A percentile compares a stretch with the other conserved stretches of the same genome.
These are phyloP conservation scores for Pluteus cervinus DNA, from an alignment of 768 basidiomycete genomes.

Conservation along the genomic window DNA sequence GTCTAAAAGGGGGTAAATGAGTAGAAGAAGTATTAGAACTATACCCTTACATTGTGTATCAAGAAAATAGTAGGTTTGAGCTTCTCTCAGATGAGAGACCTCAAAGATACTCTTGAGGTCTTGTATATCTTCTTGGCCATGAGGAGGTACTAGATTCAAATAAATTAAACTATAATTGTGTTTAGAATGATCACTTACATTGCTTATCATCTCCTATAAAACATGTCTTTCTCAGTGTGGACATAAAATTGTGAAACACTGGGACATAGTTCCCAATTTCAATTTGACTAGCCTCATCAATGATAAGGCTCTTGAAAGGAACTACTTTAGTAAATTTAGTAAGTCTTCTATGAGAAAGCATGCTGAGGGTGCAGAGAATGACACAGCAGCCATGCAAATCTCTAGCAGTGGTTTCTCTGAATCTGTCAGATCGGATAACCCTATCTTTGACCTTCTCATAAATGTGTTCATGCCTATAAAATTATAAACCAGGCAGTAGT, in stretches of 20 bases:
- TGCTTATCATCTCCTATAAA: constrained; percentile 69
- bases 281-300: constrained; percentile 69
- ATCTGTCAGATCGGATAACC: constrained; percentile 45
- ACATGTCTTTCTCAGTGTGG: constrained; percentile 42
- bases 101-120: constrained; percentile 77
- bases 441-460: constrained; percentile 45
- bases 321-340: constrained; percentile 25
- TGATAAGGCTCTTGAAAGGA: constrained; percentile 43
- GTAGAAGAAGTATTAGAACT: constrained; percentile 7
- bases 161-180: constrained; percentile 11
- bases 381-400: constrained; percentile 41
- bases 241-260: constrained; percentile 30
- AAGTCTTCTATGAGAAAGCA: constrained; percentile 49
- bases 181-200: constrained; percentile 31
- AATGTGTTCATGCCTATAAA: constrained; percentile 72
- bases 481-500: no score
- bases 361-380: constrained; percentile 70
- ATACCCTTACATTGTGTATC: constrained; percentile 65
- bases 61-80: constrained; percentile 44
- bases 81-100: constrained; percentile 55
- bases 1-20: constrained; percentile 40
- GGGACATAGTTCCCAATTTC: constrained; percentile 48
- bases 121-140: constrained; percentile 64
- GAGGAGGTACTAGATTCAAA: constrained; percentile 60
- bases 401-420: constrained; percentile 14